Percentiles rank a stretch among this genome's conserved stretches.
Evolutionary conservation across 768 basidiomycete species (phyloP).

Genomic region (Xerocomus brunneocitrinus): DNA sequence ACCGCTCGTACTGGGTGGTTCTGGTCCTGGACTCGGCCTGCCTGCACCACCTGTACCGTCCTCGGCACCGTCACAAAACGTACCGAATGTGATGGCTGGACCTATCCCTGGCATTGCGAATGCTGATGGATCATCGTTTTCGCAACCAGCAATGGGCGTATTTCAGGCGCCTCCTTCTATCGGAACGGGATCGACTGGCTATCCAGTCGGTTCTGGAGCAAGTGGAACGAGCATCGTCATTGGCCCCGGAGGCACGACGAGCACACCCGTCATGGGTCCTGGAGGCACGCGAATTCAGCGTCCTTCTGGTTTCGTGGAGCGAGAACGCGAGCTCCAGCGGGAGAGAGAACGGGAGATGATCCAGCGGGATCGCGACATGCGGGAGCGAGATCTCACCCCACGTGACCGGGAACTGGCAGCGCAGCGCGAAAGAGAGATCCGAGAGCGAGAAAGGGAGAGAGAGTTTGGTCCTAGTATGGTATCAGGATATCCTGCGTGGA

Average conservation of each 20-base stretch:
- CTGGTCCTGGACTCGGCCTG: constrained; percentile 7
- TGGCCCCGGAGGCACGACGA: constrained; percentile 23
- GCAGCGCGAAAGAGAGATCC: constrained; percentile 26
- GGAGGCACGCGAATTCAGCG: constrained; percentile 23
- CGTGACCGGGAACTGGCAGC: constrained; percentile 21
- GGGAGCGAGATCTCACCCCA: constrained; percentile 18
- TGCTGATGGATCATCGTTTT: constrained; percentile 15
- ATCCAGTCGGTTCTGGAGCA: constrained; percentile 19
- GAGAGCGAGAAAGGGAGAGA: constrained; percentile 23
- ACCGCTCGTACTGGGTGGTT: constrained; percentile 4
- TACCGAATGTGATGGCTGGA: constrained; percentile 4
- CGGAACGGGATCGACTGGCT: constrained; percentile 16
- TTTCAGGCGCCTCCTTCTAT: constrained; percentile 24
- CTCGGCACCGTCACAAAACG: constrained; percentile 11
- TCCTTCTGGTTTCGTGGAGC: constrained; percentile 31
- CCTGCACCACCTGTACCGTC: constrained; percentile 1
- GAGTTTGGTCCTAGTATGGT: constrained; percentile 24
- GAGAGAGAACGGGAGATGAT: constrained; percentile 26
- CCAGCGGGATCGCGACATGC: constrained; percentile 27
- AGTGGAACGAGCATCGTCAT: constrained; percentile 22
- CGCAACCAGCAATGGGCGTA: constrained; percentile 27
- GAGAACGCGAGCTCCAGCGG: constrained; percentile 20
- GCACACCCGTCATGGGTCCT: constrained; percentile 10
- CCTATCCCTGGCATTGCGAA: constrained; percentile 12
- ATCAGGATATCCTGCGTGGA: constrained; percentile 24